Base-by-base conservation (phyloP, 768 basidiomycete species). In the Rhodotorula diobovata region DNA sequence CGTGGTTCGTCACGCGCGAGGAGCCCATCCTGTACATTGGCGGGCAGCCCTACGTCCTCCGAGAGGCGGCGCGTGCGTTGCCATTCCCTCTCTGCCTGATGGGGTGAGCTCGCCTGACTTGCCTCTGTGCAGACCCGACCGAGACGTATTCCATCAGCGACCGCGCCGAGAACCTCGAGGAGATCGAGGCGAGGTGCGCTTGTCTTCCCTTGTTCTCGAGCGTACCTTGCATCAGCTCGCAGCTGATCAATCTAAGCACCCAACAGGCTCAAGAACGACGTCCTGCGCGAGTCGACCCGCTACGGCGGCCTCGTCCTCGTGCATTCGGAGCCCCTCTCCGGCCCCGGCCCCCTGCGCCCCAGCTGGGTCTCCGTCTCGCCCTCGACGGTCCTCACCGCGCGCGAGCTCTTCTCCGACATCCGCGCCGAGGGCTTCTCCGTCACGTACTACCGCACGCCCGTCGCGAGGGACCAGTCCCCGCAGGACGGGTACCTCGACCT, bases 401-500 rank as follows among this genome's bases (percentile, higher is more conserved):
- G 86, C 59, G 93, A 98, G 79, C 83, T 98, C 16, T 97, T 57
- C 54, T 14, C 59, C 46, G 66, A 45, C 56, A 59, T 70, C 39
- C 48, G 63, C 72, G 61, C 59, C 43, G 61, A 68, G 61, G 63
- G 77, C 59, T 69, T 73, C 72, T 60, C 51, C 71, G 53, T 66
- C n/a, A 70, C 90, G 85, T 94, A 94, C 81, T 84, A 90, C 77
- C 87, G 93, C 25, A 94, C 96, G 61, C 95, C 96, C n/a, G 94
- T 99, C 64, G 89, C 92, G 18, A 90, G 91, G 1, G 89, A 94
- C 78, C 88, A 89, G 11, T 90, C 90, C 0, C 92, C 98, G 58
- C 94, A 96, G 88, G 90, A 96, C 80, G 93, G 94, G 78, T 97
- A 99, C 80, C 86, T 99, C 28, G 96, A 98, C 80, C 90, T 90